phyloP scores from a whole-genome alignment of 2,329 filamentous ascomycete genomes.

The Capronia americana region DNA sequence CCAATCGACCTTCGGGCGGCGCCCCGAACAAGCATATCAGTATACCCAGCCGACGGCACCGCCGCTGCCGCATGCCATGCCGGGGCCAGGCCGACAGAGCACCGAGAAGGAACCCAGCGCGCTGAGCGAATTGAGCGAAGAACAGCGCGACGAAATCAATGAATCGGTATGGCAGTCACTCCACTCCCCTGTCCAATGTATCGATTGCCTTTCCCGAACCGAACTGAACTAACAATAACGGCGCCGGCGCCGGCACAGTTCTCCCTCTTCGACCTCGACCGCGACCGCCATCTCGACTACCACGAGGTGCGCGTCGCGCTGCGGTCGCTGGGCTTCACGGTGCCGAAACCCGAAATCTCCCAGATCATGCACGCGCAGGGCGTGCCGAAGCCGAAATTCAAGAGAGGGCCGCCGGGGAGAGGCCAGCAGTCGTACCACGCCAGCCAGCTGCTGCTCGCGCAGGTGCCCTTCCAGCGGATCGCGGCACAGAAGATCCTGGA shows the following conservation, averaged over 20 bases:
- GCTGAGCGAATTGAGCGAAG: slow-evolving; percentile 72
- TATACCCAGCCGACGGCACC: slow-evolving; percentile 49
- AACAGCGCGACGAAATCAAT: slow-evolving; percentile 90
- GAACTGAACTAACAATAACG: background rate
- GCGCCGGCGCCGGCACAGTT: slow-evolving; percentile 67
- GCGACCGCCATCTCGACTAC: slow-evolving; percentile 92
- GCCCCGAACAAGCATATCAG: slow-evolving; percentile 40
- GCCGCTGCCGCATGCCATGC: slow-evolving; percentile 46
- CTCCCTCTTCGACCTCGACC: slow-evolving; percentile 94
- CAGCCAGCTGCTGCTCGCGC: slow-evolving; percentile 73
- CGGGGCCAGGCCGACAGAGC: slow-evolving; percentile 44
- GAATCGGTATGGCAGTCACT: slow-evolving; percentile 72
- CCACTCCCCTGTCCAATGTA: too few species aligned
- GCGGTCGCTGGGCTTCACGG: slow-evolving; percentile 91
- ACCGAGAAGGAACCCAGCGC: slow-evolving; percentile 56
- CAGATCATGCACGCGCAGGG: slow-evolving; percentile 81
- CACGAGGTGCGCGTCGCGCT: slow-evolving; percentile 97
- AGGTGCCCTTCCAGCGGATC: slow-evolving; percentile 74
- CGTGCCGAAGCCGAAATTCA: slow-evolving; percentile 67
- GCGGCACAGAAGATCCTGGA: slow-evolving; percentile 80
- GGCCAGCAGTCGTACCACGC: slow-evolving; percentile 56
- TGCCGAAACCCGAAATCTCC: slow-evolving; percentile 85
- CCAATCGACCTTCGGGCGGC: slow-evolving; percentile 52
- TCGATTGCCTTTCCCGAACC: too few species aligned
- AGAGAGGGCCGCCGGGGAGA: slow-evolving; percentile 41